Evolutionary conservation across 208 protist species (phyloP), one percentile per base, ranked within the genome.

Genomic region (Wallacemonas sp.): DNA sequence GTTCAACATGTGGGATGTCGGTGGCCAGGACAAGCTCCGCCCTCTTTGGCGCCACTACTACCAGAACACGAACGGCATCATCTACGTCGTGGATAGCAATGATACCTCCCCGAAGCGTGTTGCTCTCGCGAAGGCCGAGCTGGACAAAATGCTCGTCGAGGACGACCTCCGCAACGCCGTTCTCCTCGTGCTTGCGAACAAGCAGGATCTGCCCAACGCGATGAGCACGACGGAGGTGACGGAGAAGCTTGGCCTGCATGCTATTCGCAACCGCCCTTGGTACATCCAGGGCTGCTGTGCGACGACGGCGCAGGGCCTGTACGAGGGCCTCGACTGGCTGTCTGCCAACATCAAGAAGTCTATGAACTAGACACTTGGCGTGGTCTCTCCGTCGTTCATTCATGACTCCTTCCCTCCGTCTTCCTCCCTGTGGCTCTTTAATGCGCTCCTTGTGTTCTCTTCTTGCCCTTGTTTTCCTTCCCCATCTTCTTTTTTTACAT

Each of bases 141-240:
- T 99, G 23, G 88, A 98, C 49, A 97, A 92, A 65, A 97, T 99
- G 89, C 69, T 99, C 19, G 75, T 81, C 6, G 98, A 99, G 74
- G 97, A 99, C 58, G 97, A 99, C 74, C 93, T 99, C 16, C 81
- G 94, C 54, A 97, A 99, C 62, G 96, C 97, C 11, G 73, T 92
- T 8, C 76, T 99, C 12, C 91, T 99, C 5, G 96, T 99, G 4
- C 99, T 99, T 58, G 98, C 98, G n/a, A 99, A 99, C 94, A 99
- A 99, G 83, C 97, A 99, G 81, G 98, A 99, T 88, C 69, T 99
- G 33, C 97, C 98, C 30, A 98, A 99, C 76, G 97, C 98, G 14
- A 98, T 99, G 91, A 94, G 85, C 68, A 96, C 88, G 12, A 95
- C 89, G 5, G 98, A 99, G 80, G 89, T 99, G 44, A 97, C 92